These are phyloP conservation scores for Oryza coarctata DNA, from an alignment of 176 grass and related monocot genomes.

Conservation along the genomic window DNA sequence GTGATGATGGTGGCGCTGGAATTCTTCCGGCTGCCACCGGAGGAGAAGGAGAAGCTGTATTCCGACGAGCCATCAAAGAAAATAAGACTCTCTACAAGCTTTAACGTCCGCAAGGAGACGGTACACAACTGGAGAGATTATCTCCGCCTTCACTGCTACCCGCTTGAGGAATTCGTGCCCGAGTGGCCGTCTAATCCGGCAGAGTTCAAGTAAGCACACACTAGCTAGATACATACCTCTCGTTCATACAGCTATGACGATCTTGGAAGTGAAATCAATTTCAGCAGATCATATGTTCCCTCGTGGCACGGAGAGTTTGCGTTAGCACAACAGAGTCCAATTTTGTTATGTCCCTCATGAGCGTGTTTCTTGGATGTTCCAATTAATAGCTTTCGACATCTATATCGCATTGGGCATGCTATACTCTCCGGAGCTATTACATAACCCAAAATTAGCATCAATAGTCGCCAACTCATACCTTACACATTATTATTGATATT, in stretches of 20 bases:
- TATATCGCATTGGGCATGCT: too few species aligned
- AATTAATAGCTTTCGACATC: too few species aligned
- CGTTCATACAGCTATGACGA: not conserved
- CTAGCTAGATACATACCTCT: not conserved
- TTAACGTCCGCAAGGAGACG: conserved; percentile 73
- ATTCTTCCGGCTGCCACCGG: conserved; percentile 69
- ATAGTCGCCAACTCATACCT: too few species aligned
- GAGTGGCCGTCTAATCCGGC: conserved; percentile 71
- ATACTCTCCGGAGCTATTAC: not conserved
- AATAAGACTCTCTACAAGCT: conserved; percentile 76
- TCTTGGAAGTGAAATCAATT: not conserved
- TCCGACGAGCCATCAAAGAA: conserved; percentile 73
- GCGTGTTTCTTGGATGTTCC: not conserved
- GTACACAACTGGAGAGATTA: conserved; percentile 85
- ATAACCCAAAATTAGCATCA: not conserved
- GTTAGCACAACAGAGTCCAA: not conserved
- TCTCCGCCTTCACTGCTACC: conserved; percentile 70
- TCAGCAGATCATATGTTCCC: not conserved
- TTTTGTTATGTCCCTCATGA: not conserved
- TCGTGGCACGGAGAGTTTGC: not conserved
- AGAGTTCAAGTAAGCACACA: conserved; percentile 69
- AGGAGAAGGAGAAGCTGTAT: conserved; percentile 73
- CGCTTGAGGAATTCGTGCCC: conserved; percentile 60
- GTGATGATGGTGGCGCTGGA: conserved; percentile 52
- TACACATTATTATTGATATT: too few species aligned